phyloP scores from a whole-genome alignment of 257 asterid genomes.

The Salvia miltiorrhiza region DNA sequence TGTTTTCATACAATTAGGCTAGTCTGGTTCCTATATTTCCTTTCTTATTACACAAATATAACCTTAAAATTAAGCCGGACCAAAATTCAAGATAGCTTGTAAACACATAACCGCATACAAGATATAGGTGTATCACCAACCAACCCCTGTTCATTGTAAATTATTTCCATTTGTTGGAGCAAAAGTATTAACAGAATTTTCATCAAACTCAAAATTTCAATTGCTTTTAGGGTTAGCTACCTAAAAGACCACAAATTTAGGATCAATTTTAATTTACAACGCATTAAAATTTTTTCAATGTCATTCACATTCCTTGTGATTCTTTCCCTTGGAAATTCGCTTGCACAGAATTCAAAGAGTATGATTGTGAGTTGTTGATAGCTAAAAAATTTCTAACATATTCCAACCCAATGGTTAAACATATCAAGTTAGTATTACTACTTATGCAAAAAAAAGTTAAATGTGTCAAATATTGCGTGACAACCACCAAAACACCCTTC shows the following conservation, averaged over 20 bases:
- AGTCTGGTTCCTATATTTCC: background rate
- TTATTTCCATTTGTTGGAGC: too few relatives aligned
- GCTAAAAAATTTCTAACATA: background rate
- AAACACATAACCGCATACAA: background rate
- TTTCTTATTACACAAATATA: background rate
- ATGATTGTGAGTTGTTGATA: background rate
- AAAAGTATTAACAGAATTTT: background rate
- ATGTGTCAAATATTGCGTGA: too few relatives aligned
- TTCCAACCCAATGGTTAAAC: background rate
- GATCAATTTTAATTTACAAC: background rate
- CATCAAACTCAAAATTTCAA: background rate
- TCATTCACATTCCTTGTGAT: background rate
- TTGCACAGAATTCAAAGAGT: background rate
- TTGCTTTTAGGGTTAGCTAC: background rate
- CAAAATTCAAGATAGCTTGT: background rate
- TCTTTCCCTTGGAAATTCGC: background rate
- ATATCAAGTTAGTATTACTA: too few relatives aligned
- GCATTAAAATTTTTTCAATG: background rate
- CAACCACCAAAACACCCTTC: background rate
- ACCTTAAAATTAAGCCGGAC: background rate
- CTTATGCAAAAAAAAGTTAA: too few relatives aligned
- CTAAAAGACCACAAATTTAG: background rate
- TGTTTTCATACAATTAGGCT: background rate
- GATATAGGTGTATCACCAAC: too few relatives aligned
- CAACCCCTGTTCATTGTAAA: too few relatives aligned